Conservation (phyloP, 202 grass and related monocot species). For the Schoenoplectus tabernaemontani region DNA sequence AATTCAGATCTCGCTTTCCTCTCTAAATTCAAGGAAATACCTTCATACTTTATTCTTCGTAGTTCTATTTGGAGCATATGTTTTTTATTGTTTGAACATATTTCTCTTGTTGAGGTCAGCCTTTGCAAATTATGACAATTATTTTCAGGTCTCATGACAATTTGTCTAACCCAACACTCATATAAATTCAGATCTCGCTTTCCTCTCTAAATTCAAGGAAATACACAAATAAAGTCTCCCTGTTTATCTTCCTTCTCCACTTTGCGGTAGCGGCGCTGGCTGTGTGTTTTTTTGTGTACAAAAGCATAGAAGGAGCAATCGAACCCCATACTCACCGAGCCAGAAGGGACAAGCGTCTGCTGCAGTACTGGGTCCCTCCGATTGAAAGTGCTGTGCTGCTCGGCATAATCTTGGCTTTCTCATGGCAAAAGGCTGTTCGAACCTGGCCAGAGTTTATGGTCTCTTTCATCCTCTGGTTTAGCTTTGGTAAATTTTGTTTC, state of each 20-base stretch:
- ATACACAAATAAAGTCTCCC: constrained; percentile 71
- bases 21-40: constrained; percentile 54
- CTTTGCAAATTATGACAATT: background rate
- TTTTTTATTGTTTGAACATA: background rate
- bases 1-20: constrained; percentile 33
- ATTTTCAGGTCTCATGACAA: background rate
- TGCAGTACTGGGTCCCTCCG: constrained; percentile 67
- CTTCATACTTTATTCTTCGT: background rate
- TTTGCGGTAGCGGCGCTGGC: constrained; percentile 29
- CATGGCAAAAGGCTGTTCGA: constrained; percentile 88
- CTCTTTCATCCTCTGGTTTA: constrained; percentile 67
- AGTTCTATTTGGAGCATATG: background rate
- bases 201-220: constrained; percentile 58
- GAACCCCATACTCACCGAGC: constrained; percentile 31
- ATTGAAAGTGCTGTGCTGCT: constrained; percentile 63
- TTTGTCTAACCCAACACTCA: background rate
- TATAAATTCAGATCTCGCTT: constrained; percentile 31
- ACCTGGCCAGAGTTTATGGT: constrained; percentile 65
- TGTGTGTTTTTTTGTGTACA: constrained; percentile 64
- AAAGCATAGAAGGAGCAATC: constrained; percentile 31
- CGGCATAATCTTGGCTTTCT: constrained; percentile 73
- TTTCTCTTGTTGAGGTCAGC: background rate
- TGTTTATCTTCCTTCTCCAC: constrained; percentile 75
- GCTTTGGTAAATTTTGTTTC: constrained; percentile 32
- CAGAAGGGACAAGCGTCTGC: constrained; percentile 35